phyloP scores from a whole-genome alignment of 306 rosid species.

The Medicago ruthenica region DNA sequence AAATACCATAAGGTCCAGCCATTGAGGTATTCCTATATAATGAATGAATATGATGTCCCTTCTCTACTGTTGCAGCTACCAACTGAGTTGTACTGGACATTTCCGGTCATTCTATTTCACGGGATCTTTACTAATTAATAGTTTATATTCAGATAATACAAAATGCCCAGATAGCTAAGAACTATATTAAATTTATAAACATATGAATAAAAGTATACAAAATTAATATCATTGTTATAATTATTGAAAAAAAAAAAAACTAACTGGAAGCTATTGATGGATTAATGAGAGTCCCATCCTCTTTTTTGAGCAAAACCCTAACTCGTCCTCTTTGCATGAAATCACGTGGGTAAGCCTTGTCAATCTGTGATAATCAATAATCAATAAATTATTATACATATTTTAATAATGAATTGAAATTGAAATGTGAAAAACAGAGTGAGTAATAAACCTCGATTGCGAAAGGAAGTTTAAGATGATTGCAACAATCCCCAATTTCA shows the following conservation, averaged over 20 bases:
- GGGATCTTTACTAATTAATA: neutral
- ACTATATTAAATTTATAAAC: neutral
- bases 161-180: neutral
- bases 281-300: conserved; percentile 77
- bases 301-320: conserved; percentile 78
- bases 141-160: neutral
- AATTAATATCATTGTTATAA: neutral
- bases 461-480: conserved; percentile 68
- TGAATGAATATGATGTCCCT: neutral
- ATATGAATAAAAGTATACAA: neutral
- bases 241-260: conserved; percentile 29
- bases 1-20: neutral
- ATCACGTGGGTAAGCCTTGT: conserved; percentile 93
- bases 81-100: too few species aligned
- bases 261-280: conserved; percentile 73
- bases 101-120: neutral
- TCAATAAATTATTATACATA: neutral
- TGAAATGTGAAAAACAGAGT: neutral
- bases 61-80: too few species aligned
- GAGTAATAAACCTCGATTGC: conserved; percentile 72
- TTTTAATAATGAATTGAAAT: neutral
- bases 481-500: conserved; percentile 88
- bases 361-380: conserved; percentile 45
- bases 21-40: neutral
- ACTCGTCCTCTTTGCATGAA: conserved; percentile 91